phyloP scores from a whole-genome alignment of 2,329 filamentous ascomycete species.

The Xylaria sp. region DNA sequence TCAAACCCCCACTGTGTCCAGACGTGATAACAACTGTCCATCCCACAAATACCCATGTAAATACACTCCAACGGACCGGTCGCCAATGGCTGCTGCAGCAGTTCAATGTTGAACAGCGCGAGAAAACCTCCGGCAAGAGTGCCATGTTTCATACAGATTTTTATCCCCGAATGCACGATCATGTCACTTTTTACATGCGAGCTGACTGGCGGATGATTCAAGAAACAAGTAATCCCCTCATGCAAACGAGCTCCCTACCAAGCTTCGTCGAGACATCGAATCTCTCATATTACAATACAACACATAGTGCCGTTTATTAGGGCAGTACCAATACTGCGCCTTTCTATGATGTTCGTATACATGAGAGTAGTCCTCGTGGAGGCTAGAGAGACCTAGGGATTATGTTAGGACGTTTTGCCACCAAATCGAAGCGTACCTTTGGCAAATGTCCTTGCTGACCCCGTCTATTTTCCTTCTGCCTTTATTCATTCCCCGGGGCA shows the following conservation, averaged over 20 bases:
- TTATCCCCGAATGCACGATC: not conserved
- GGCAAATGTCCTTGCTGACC: not conserved
- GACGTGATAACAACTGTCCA: constrained; percentile 9
- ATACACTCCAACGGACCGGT: constrained; percentile 4
- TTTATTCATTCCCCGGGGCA: not conserved
- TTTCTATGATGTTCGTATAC: not conserved
- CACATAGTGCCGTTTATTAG: not conserved
- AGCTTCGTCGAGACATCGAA: not conserved
- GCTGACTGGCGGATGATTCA: not conserved
- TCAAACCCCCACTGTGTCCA: not conserved
- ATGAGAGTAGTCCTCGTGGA: not conserved
- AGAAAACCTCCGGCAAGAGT: constrained; percentile 3
- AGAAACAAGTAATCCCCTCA: not conserved
- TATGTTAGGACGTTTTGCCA: not conserved
- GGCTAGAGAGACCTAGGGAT: constrained; percentile 24
- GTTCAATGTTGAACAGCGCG: not conserved
- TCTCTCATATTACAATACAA: not conserved
- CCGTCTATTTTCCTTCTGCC: not conserved
- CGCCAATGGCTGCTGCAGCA: not conserved
- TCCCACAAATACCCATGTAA: not conserved
- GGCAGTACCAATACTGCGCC: not conserved
- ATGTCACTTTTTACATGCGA: not conserved
- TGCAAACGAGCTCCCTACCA: not conserved
- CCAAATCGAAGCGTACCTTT: no score
- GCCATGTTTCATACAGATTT: not conserved